Percentiles rank a stretch among this genome's conserved stretches.
Conservation (phyloP, 78 protist genomes). For the Isochrysis galbana region DNA sequence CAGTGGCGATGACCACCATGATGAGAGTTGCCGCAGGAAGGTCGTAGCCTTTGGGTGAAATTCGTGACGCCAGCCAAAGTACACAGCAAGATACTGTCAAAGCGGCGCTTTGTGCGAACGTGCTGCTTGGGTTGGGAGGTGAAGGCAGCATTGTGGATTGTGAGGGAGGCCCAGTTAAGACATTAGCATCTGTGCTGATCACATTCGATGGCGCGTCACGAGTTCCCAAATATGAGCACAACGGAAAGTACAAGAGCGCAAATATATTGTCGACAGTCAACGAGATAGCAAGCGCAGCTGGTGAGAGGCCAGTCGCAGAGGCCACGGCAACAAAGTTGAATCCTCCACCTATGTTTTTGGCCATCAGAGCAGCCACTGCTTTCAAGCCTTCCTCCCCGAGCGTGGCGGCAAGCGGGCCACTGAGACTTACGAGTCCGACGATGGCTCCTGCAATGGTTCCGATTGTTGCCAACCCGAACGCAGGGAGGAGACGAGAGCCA, state of each 20-base stretch:
- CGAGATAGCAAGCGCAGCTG: not conserved
- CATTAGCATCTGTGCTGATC: no score
- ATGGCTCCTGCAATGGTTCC: not conserved
- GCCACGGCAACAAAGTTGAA: slow-evolving; percentile 3
- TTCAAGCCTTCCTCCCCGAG: not conserved
- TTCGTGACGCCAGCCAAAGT: not conserved
- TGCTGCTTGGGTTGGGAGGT: no score
- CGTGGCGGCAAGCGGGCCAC: not conserved
- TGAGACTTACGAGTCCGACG: not conserved
- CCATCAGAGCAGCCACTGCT: not conserved
- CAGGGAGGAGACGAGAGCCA: not conserved
- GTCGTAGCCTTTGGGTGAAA: not conserved
- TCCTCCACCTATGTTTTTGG: not conserved
- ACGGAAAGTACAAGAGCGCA: not conserved
- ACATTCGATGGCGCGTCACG: not conserved
- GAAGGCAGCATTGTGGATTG: no score
- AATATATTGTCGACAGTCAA: not conserved
- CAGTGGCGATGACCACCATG: not conserved
- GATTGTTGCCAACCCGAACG: not conserved
- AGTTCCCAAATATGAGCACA: not conserved
- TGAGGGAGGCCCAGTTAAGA: no score
- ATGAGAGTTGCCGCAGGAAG: not conserved
- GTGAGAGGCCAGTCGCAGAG: not conserved
- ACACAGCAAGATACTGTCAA: not conserved
- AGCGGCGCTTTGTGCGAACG: no score